Conservation (phyloP, 1,284 basidiomycete genomes). For the Fistulinella cinereoalba region DNA sequence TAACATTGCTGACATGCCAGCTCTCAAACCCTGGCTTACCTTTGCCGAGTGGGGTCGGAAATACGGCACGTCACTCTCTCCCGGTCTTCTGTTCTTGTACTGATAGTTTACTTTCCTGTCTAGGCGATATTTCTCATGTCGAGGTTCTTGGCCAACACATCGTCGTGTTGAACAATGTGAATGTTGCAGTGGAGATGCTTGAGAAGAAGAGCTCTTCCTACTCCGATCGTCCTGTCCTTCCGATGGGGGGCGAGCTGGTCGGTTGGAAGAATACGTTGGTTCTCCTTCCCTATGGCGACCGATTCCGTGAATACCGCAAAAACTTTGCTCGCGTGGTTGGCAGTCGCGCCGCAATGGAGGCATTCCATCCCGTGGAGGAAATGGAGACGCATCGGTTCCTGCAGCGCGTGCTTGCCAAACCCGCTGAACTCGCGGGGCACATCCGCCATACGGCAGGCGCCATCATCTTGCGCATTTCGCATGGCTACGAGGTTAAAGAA, state of each 20-base stretch:
- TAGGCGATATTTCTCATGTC: constrained; percentile 59
- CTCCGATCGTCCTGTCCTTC: constrained; percentile 60
- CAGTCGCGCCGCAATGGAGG: constrained; percentile 45
- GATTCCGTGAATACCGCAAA: constrained; percentile 59
- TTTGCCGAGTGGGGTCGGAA: constrained; percentile 34
- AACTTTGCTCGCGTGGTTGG: constrained; percentile 59
- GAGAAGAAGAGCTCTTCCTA: constrained; percentile 69
- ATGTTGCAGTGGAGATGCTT: constrained; percentile 55
- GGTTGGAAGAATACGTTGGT: constrained; percentile 66
- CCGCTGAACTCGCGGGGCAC: constrained; percentile 50
- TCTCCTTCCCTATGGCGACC: constrained; percentile 59
- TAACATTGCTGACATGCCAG: constrained; percentile 37
- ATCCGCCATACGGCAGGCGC: constrained; percentile 59
- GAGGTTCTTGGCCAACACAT: constrained; percentile 60
- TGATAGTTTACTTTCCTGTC: neutral
- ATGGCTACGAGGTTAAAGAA: constrained; percentile 12
- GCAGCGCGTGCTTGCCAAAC: constrained; percentile 51
- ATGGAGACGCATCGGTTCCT: constrained; percentile 56
- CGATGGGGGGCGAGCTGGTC: constrained; percentile 61
- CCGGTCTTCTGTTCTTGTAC: neutral
- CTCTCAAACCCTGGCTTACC: constrained; percentile 32
- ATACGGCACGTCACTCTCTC: constrained; percentile 22
- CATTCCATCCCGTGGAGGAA: constrained; percentile 50
- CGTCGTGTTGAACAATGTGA: constrained; percentile 56
- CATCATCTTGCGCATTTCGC: constrained; percentile 37